Percentiles rank a stretch among this genome's conserved stretches.
Evolutionary conservation across 345 rosid species (phyloP).

Genomic region (Turnera subulata): DNA sequence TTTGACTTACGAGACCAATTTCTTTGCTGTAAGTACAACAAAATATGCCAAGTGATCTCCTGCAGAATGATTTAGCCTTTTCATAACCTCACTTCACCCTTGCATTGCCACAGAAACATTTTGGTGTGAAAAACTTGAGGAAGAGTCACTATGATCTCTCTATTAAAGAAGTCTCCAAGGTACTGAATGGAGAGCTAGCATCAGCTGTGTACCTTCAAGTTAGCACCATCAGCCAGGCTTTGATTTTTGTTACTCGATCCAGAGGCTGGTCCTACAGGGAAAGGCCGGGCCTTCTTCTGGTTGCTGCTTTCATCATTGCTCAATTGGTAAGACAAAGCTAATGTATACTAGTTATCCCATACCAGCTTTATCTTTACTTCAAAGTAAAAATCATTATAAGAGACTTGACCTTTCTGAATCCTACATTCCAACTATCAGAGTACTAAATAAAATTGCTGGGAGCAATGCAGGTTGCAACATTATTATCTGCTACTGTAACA

Average conservation of each 20-base stretch:
- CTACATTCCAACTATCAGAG: too few species aligned
- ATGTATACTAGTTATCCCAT: too few species aligned
- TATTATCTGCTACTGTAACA: slow-evolving; percentile 49
- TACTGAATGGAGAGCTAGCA: slow-evolving; percentile 36
- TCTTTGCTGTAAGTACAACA: slow-evolving; percentile 44
- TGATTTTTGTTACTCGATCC: slow-evolving; percentile 72
- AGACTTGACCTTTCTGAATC: too few species aligned
- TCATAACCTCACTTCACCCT: not conserved
- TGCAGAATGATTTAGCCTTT: not conserved
- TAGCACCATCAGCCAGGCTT: slow-evolving; percentile 84
- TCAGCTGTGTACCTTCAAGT: slow-evolving; percentile 74
- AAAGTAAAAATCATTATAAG: too few species aligned
- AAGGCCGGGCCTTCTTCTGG: slow-evolving; percentile 65
- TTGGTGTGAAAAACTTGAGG: slow-evolving; percentile 32
- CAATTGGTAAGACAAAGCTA: slow-evolving; percentile 39
- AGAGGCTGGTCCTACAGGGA: slow-evolving; percentile 58
- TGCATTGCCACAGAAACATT: slow-evolving; percentile 35
- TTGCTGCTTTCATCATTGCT: slow-evolving; percentile 61
- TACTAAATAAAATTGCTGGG: not conserved
- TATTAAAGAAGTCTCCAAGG: slow-evolving; percentile 9
- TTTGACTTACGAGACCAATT: slow-evolving; percentile 54
- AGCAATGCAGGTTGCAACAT: slow-evolving; percentile 54
- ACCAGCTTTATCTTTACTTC: too few species aligned
- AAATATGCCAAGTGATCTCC: not conserved
- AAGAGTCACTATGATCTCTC: slow-evolving; percentile 13